Base-by-base conservation (phyloP, 192 early-diverging fungal species). In the Entrophospora sp. region DNA sequence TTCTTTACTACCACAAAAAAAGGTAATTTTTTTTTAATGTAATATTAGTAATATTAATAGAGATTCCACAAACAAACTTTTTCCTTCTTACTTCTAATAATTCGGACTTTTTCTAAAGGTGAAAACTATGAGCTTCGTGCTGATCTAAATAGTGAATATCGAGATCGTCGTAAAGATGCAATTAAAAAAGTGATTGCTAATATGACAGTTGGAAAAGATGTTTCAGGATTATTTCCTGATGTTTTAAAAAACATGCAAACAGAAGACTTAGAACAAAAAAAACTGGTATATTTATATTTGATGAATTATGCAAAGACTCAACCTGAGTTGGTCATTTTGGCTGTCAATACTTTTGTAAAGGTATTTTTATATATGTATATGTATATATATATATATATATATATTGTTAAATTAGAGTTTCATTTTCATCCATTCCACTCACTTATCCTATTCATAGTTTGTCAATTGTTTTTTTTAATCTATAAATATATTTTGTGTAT, bases 211-310 rank as follows among this genome's bases (percentile, higher is more conserved):
- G 96, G 96, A 64, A 99, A 99, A 69, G 96, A 99, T 73, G 96
- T 99, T 63, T 89, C 86, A 60, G 85, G 86, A 1, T 80, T 99
- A 24, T 99, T 99, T 59, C 89, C 95, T 0, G 95, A 99, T 67
- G 94, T 99, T 18, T 83, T 99, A 35, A 97, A 97, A 72, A 96
- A 96, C 79, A 99, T 99, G 96, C 94, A 97, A 73, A 97, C 95
- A 2, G 95, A 97, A 61, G 92, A 98, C 75, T 76, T 99, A 36
- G 95, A 99, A 69, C 67, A 96, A 65, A 99, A 99, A 73, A 99
- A 99, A 77, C 83, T 99, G 63, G 90, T 97, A 32, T 99, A 99
- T 69, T 75, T 99, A 62, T 99, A 96, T 71, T 76, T 99, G 60
- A 97, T 99, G 75, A 97, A 97, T 77, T 99, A 97, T 65, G 95